These are phyloP conservation scores for Pittosporum tobira DNA, from an alignment of 129 eudicot genomes.

Conservation along the genomic window DNA sequence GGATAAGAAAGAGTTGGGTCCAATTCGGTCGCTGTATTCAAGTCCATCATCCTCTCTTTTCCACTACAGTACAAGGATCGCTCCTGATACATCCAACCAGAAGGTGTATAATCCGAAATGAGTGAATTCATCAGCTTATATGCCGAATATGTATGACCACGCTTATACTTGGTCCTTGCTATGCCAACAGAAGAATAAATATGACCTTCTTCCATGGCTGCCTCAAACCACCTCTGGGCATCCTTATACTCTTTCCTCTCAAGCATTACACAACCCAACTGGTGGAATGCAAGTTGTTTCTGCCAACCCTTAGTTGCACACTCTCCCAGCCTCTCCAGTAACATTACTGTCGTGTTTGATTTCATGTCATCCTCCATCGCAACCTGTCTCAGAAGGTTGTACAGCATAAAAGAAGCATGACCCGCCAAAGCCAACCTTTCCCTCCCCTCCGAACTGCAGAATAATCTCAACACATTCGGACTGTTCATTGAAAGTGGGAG, in stretches of 20 bases:
- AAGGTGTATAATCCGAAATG: constrained; percentile 33
- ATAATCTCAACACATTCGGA: constrained; percentile 29
- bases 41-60: constrained; percentile 45
- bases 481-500: constrained; percentile 37
- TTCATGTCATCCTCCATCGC: constrained; percentile 58
- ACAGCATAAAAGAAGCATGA: constrained; percentile 45
- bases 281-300: constrained; percentile 51
- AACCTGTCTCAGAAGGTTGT: constrained; percentile 38
- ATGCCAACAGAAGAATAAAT: constrained; percentile 49
- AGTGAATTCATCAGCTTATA: constrained; percentile 52
- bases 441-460: constrained; percentile 46
- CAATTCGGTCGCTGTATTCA: constrained; percentile 47
- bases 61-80: constrained; percentile 49
- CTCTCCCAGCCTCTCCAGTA: constrained; percentile 48
- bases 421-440: constrained; percentile 30
- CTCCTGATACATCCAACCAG: constrained; percentile 80
- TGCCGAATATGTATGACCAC: constrained; percentile 56
- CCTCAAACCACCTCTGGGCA: constrained; percentile 54
- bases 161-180: constrained; percentile 47
- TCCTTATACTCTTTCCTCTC: constrained; percentile 63
- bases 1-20: constrained; percentile 60
- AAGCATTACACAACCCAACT: constrained; percentile 65
- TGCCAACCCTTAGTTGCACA: constrained; percentile 45
- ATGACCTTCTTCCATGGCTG: constrained; percentile 49
- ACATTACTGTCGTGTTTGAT: constrained; percentile 55